A percentile compares a stretch with the other conserved stretches of the same genome.
phyloP scores from a whole-genome alignment of 2,329 filamentous ascomycete genomes.

The Penicillium sumatraense region DNA sequence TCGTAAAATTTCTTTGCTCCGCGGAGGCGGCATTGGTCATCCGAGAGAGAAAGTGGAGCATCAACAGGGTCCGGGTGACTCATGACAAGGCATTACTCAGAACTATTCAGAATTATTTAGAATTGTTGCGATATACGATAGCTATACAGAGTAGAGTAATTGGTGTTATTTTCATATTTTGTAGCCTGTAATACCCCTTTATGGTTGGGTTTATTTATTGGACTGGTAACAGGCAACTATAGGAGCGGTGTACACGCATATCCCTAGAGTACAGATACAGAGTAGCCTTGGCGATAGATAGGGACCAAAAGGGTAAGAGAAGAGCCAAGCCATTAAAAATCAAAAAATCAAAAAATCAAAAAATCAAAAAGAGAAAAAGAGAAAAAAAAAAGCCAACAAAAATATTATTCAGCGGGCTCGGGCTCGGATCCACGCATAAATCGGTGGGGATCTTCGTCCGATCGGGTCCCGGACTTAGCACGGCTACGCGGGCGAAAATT shows the following conservation, averaged over 20 bases:
- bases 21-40: not conserved
- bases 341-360: not conserved
- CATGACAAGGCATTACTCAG: not conserved
- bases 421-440: conserved; percentile 20
- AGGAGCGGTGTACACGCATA: not conserved
- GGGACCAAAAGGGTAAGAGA: not conserved
- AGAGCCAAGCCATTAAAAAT: not conserved
- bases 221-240: not conserved
- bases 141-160: not conserved
- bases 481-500: conserved; percentile 21
- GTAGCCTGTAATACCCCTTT: no score
- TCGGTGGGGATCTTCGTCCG: conserved; percentile 20
- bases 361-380: not conserved
- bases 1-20: conserved; percentile 3
- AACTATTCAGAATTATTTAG: not conserved
- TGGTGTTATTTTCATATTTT: no score
- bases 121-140: no score
- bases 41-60: not conserved
- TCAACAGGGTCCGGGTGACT: not conserved
- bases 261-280: not conserved
- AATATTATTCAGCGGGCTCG: conserved; percentile 15
- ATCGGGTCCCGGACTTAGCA: conserved; percentile 22
- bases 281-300: not conserved
- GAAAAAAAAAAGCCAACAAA: not conserved
- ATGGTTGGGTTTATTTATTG: no score